Base-by-base conservation (phyloP, 768 basidiomycete genomes). In the Podaxis sp. region DNA sequence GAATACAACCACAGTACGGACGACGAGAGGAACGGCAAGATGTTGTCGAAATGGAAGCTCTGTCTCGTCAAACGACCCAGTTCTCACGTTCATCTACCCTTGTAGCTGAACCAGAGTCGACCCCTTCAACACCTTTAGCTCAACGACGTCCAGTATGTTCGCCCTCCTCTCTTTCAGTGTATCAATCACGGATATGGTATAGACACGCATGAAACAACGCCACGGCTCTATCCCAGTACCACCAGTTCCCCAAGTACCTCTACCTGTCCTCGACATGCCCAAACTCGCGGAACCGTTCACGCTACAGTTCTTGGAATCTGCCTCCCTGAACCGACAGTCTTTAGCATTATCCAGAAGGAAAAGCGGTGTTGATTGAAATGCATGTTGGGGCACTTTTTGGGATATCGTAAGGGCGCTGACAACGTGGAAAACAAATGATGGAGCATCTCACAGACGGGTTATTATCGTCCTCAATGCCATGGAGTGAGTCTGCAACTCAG, bases 81-180 rank as follows among this genome's bases (percentile, higher is more conserved):
- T 63, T 26, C 33, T 63, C 62, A 3, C 30, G 44, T 20, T 36
- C 54, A 2, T 63, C 62, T 8, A 63, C 62, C n/a, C 48, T 63
- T 7, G 46, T 63, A 22, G 62, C 62, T 28, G 62, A 63, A 51
- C 38, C 26, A 15, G 55, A 41, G 2, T 63, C 62, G 3, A 17
- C 22, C 44, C 62, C 58, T n/a, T 11, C 58, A 2, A 51, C 49
- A 1, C 48, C 58, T 40, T 11, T 46, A 24, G 13, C n/a, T 8
- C 13, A 11, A 30, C 15, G 49, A 6, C 10, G 4, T 13, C 37
- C 40, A 22, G 28, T 40, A 37, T 10, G 33, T n/a, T 3, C 17
- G 4, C 6, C 20, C 40, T 13, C 20, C 2, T n/a, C 28, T 10
- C 6, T 36, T 22, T 37, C 4, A n/a, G 15, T 38, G 3, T 56